Evolutionary conservation across 768 basidiomycete genomes (phyloP), one percentile per base, ranked within the genome.

Genomic region (Mycena galericulata): DNA sequence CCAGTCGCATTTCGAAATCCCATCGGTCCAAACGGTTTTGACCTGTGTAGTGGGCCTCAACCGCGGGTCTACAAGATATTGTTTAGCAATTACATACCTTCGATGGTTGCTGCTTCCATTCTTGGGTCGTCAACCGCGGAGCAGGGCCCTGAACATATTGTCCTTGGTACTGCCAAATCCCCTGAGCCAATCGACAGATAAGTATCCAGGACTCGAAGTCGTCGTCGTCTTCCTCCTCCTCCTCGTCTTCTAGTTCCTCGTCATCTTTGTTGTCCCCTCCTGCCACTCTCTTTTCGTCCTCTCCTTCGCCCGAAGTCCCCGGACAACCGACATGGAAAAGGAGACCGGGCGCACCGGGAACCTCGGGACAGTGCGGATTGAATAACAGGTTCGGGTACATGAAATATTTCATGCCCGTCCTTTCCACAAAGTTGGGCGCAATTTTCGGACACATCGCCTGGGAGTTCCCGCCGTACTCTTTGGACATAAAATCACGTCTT

Each of bases 301-400:
- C 24, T 4, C 24, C 20, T 22, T 24, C 24, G n/a, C 24, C 45
- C 32, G 3, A 54, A 41, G 46, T 46, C 41, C 40, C 11, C 18
- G 22, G 11, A n/a, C n/a, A 54, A 5, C 3, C 5, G 14, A 57
- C 50, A 24, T 60, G 6, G 34, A 81, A 81, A 60, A 70, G 79
- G 0, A 85, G 62, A 0, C 83, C 83, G 0, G 76, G 77, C 0
- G 76, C 74, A 0, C 83, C 82, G 0, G 82, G 79, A 17, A 78
- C 43, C 56, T 78, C 66, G 2, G 82, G 84, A 12, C 77, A 81
- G 24, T 81, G 73, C 2, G 81, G 80, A 43, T 83, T 79, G 43
- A 74, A 76, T 2, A 64, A 50, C 1, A 79, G 72, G 55, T 78
- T 79, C 1, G 78, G 69, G 62, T 75, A 84, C 75, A 79, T 76